Evolutionary conservation across 1,284 basidiomycete genomes (phyloP), one percentile per base, ranked within the genome.

Genomic region (Thelephora terrestris): DNA sequence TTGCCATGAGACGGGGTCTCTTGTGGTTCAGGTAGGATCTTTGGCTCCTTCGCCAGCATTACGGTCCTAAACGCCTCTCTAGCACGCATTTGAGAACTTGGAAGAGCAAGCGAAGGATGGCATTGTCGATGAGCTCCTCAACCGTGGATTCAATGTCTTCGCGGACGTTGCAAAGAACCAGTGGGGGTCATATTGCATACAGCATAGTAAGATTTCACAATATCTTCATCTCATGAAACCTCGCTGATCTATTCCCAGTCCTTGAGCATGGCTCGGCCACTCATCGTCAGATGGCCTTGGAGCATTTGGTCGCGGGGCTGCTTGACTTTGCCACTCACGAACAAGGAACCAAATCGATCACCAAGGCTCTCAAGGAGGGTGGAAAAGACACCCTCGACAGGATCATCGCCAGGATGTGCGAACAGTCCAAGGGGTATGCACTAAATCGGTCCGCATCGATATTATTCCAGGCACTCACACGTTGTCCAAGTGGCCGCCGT

Each of bases 51-150:
- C 27, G 37, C 21, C 45, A 16, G 37, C 24, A 53, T 43, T 21
- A 5, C 16, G 6, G n/a, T 14, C 4, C n/a, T 42, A 6, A 42
- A 5, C 9, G 12, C n/a, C n/a, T 4, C 27, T 32, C n/a, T 58
- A 89, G 81, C 86, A 89, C 52, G 85, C 85, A 0, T 90, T 90
- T 56, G 86, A 90, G 62, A 90, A 90, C 58, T 72, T 89, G 1
- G 86, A 89, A 60, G 81, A 85, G 43, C 76, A 76, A 17, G 85
- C 85, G 5, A 89, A 89, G 60, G 84, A 86, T 52, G 85, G 81
- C 0, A 88, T 88, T 51, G 78, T 88, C 7, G 79, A 86, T 48
- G 86, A 90, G 55, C 62, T 89, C 18, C 72, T 90, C 47, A 81
- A 83, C 51, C 78, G 86, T 51, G 85, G 85, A 5, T 61, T 75